Evolutionary conservation across 345 rosid genomes (phyloP), one percentile per base, ranked within the genome.

Genomic region (Laguncularia racemosa): DNA sequence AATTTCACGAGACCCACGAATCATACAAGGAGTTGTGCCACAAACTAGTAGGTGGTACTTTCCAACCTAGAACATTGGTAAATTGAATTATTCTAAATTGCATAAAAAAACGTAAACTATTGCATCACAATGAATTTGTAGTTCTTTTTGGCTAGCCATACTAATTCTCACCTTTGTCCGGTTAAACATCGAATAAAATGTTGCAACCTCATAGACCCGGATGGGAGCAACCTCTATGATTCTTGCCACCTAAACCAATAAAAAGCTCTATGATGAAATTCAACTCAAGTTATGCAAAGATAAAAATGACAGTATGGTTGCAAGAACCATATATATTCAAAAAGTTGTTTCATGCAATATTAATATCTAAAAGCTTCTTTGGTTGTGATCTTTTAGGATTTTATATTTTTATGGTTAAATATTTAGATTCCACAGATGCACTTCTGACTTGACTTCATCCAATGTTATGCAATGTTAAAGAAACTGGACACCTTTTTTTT

Each of bases 1-100:
- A 40, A 90, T 88, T 44, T 83, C 97, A 51, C 91, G 76, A 57
- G 97, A 90, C 53, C 99, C 96, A 63, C 86, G 84, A 56, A 95
- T 74, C 99, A 90, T 95, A 72, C 97, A 95, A 67, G 99, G 99
- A 63, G 99, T 85, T 48, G 99, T 95, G 69, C 99, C 96, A 69
- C 99, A 95, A 71, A 95, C 99, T 78, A 95, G 71, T 15, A 95
- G 78, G 71, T 95, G 99, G 77, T 95, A 90, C 76, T 82, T 84
- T 63, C 99, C 95, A 6, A 95, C 97, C 99, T 95, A 73, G 68
- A 68, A 63, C 63, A 59, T 38, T 40, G 68, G 65, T 50, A 47
- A 48, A 55, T 54, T 44, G 64, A 28, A 44, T 62, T 56, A 59
- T 1, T 17, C 16, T 63, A 58, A 60, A 45, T 43, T 55, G 55